These are phyloP conservation scores for Lactarius hatsudake DNA, from an alignment of 768 basidiomycete species.

Conservation along the genomic window DNA sequence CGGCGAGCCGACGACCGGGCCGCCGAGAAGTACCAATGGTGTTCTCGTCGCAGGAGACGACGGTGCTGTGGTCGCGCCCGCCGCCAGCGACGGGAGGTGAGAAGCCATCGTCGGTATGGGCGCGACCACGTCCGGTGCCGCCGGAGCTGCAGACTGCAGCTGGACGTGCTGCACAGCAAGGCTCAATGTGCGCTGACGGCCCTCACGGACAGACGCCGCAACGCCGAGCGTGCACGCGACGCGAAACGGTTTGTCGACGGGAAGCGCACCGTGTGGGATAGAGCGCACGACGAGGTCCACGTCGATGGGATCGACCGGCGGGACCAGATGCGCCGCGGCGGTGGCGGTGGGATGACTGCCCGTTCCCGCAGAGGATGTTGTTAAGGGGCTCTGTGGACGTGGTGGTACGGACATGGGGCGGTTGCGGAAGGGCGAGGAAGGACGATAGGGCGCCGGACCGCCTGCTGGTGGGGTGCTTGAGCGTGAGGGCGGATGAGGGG, in stretches of 20 bases:
- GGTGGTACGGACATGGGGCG: slow-evolving; percentile 30
- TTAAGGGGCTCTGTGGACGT: slow-evolving; percentile 36
- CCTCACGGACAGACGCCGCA: slow-evolving; percentile 43
- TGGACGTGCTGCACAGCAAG: slow-evolving; percentile 69
- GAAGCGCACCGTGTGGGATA: slow-evolving; percentile 44
- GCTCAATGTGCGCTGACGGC: slow-evolving; percentile 41
- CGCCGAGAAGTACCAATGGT: slow-evolving; percentile 9
- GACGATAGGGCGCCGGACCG: slow-evolving; percentile 40
- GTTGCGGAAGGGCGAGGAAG: slow-evolving; percentile 42
- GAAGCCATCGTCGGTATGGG: neutral
- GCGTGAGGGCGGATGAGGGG: slow-evolving; percentile 52
- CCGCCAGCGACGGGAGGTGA: slow-evolving; percentile 6
- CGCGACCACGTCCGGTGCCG: neutral
- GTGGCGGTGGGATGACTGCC: slow-evolving; percentile 27
- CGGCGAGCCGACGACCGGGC: slow-evolving; percentile 22
- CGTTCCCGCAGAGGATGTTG: slow-evolving; percentile 31
- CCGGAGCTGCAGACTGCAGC: slow-evolving; percentile 37
- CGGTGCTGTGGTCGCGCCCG: slow-evolving; percentile 5
- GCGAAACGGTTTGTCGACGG: slow-evolving; percentile 57
- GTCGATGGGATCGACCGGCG: slow-evolving; percentile 44
- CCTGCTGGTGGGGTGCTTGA: slow-evolving; percentile 55
- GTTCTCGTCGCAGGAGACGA: slow-evolving; percentile 8
- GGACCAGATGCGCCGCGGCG: slow-evolving; percentile 21
- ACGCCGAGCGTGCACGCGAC: slow-evolving; percentile 54
- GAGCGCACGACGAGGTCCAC: slow-evolving; percentile 55